These are phyloP conservation scores for Claviceps humidiphila DNA, from an alignment of 2,329 filamentous ascomycete species.

Conservation along the genomic window DNA sequence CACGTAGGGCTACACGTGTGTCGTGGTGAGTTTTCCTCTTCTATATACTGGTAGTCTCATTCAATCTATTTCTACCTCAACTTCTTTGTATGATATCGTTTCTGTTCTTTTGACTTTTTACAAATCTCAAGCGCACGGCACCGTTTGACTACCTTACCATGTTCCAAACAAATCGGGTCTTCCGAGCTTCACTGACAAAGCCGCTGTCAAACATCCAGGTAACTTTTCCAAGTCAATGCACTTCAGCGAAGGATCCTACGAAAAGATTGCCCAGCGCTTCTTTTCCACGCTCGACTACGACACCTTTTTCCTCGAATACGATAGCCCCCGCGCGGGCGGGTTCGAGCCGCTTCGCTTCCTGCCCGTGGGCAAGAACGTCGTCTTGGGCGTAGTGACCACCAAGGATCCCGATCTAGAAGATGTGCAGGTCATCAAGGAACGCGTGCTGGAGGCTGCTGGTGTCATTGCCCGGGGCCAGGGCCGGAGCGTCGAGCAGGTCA, in stretches of 20 bases:
- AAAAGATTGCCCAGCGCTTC: constrained; percentile 46
- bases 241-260: constrained; percentile 52
- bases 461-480: constrained; percentile 53
- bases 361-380: constrained; percentile 47
- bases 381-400: constrained; percentile 47
- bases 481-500: constrained; percentile 46
- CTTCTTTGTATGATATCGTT: no score
- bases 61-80: no score
- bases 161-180: neutral
- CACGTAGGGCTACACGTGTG: constrained; percentile 58
- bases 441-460: constrained; percentile 45
- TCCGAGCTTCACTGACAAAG: neutral
- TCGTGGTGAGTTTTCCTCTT: constrained; percentile 16
- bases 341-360: constrained; percentile 49
- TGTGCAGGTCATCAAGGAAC: constrained; percentile 37
- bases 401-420: constrained; percentile 47
- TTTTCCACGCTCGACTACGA: constrained; percentile 46
- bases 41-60: neutral
- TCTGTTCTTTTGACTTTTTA: no score
- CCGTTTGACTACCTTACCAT: no score
- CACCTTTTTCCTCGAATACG: constrained; percentile 50
- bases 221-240: constrained; percentile 51
- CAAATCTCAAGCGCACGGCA: no score
- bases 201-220: constrained; percentile 13
- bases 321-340: constrained; percentile 44